A percentile compares a stretch with the other conserved stretches of the same genome.
phyloP scores from a whole-genome alignment of 495 filamentous ascomycete species.

The Pyronema omphalodes region DNA sequence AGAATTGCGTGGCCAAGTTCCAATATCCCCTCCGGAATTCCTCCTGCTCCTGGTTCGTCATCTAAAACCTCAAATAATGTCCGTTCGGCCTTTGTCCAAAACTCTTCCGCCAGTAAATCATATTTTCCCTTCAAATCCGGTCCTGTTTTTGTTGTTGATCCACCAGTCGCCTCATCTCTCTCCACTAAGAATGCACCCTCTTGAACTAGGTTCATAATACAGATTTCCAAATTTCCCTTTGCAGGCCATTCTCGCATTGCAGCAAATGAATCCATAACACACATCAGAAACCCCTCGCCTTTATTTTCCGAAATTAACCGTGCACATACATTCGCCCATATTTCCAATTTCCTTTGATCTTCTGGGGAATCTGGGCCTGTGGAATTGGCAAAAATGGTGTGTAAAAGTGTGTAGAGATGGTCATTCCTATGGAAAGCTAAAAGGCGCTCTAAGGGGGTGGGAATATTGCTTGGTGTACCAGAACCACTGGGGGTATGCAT shows the following conservation, averaged over 20 bases:
- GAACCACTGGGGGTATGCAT: constrained; percentile 7
- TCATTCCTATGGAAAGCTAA: constrained; percentile 76
- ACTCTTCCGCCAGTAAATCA: constrained; percentile 66
- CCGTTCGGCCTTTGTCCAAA: constrained; percentile 66
- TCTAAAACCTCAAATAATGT: constrained; percentile 74
- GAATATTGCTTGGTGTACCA: constrained; percentile 26
- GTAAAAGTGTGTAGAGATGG: constrained; percentile 65
- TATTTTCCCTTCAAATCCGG: constrained; percentile 29
- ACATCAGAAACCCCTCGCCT: constrained; percentile 45
- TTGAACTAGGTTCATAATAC: constrained; percentile 81
- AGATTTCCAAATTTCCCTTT: constrained; percentile 74
- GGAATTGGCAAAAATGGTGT: constrained; percentile 76
- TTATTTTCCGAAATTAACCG: constrained; percentile 47
- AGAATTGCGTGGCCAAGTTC: constrained; percentile 69
- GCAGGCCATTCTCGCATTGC: constrained; percentile 76
- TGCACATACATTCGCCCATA: constrained; percentile 78
- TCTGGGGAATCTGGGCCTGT: constrained; percentile 60
- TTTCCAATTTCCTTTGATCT: constrained; percentile 50
- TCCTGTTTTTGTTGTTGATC: constrained; percentile 5
- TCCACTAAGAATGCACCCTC: constrained; percentile 82
- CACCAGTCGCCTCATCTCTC: constrained; percentile 38
- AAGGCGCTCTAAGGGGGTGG: constrained; percentile 48
- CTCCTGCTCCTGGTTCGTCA: constrained; percentile 49
- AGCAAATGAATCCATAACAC: constrained; percentile 67
- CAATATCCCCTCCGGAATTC: constrained; percentile 67